These are phyloP conservation scores for Xylariales sp. DNA, from an alignment of 2,329 filamentous ascomycete genomes.

Conservation along the genomic window DNA sequence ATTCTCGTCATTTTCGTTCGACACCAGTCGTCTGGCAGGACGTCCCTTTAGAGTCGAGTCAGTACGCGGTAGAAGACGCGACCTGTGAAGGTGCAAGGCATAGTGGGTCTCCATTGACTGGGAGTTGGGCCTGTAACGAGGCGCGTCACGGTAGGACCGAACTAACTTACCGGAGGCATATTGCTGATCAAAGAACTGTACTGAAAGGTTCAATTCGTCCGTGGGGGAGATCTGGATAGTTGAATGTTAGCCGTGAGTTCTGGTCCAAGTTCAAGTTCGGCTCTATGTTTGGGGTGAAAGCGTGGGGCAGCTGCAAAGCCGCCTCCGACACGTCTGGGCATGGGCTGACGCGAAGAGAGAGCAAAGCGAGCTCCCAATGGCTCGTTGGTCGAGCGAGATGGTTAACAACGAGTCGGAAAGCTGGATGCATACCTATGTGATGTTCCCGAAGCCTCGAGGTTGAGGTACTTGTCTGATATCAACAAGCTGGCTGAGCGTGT, in stretches of 20 bases:
- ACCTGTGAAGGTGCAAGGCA: neutral
- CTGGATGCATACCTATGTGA: neutral
- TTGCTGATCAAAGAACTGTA: constrained; percentile 11
- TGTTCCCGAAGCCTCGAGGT: neutral
- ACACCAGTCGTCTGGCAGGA: constrained; percentile 66
- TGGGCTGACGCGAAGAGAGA: neutral
- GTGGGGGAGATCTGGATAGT: constrained; percentile 1
- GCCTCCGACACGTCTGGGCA: neutral
- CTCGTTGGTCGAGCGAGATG: neutral
- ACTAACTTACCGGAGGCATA: constrained; percentile 14
- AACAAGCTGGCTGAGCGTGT: constrained; percentile 5
- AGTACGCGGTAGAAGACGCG: constrained; percentile 3
- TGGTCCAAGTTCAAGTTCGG: neutral
- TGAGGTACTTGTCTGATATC: constrained; percentile 4
- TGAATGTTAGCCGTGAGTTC: neutral
- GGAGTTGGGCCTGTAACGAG: neutral
- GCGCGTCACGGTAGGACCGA: no score
- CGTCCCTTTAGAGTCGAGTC: constrained; percentile 46
- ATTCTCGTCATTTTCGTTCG: constrained; percentile 96
- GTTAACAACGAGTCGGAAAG: neutral
- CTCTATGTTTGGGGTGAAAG: neutral
- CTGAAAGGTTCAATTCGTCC: constrained; percentile 4
- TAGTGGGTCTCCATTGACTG: neutral
- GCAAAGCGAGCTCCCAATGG: neutral
- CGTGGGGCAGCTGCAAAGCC: constrained; percentile 8